Percentiles rank a stretch among this genome's conserved stretches.
Conservation (phyloP, 768 basidiomycete species). For the Phallus indusiatus region DNA sequence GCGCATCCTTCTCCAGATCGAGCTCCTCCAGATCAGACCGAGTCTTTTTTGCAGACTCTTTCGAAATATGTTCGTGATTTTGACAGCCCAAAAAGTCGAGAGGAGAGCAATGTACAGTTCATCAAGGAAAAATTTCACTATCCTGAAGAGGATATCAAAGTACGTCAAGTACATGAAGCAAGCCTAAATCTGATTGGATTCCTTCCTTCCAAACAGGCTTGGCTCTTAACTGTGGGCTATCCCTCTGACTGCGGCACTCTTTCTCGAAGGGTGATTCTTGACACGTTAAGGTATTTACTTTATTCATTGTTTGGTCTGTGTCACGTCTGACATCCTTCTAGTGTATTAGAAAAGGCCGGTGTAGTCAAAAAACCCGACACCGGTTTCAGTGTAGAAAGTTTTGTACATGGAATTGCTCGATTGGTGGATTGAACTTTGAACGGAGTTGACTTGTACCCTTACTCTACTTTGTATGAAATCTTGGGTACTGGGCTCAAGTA, state of each 20-base stretch:
- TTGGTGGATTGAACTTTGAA: conserved; percentile 6
- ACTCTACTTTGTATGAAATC: no score
- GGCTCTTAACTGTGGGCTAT: conserved; percentile 75
- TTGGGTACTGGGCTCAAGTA: no score
- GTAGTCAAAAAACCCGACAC: conserved; percentile 49
- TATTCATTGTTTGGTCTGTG: background rate
- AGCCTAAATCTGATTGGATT: background rate
- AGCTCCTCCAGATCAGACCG: conserved; percentile 39
- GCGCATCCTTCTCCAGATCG: conserved; percentile 62
- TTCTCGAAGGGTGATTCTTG: conserved; percentile 49
- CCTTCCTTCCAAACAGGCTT: conserved; percentile 39
- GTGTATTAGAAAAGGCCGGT: conserved; percentile 68
- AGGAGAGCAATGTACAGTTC: conserved; percentile 56
- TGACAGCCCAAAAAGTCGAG: conserved; percentile 46
- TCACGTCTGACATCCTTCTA: conserved; percentile 19
- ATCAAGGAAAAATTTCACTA: conserved; percentile 77
- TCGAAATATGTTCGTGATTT: conserved; percentile 60
- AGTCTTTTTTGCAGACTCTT: conserved; percentile 53
- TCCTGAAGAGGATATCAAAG: conserved; percentile 71
- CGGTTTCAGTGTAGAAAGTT: conserved; percentile 45
- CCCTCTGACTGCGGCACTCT: conserved; percentile 57
- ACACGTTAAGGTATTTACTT: conserved; percentile 58
- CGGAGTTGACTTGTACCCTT: no score
- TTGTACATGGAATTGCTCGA: conserved; percentile 45
- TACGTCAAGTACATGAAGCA: conserved; percentile 16